phyloP scores from a whole-genome alignment of 2,329 filamentous ascomycete species.

The Epichloe typhina region DNA sequence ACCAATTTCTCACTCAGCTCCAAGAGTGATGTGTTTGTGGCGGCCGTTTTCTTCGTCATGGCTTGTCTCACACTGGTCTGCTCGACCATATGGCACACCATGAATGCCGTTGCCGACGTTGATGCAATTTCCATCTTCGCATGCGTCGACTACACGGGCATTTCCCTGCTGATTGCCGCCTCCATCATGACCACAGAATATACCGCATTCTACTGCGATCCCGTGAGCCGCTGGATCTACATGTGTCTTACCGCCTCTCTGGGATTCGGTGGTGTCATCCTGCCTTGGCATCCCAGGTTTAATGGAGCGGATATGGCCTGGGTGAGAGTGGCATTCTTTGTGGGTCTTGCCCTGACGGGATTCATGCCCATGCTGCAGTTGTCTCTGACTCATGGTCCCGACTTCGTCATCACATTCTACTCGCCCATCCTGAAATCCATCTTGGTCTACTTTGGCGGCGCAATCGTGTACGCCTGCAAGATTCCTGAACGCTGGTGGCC shows the following conservation, averaged over 20 bases:
- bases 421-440: constrained; percentile 71
- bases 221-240: constrained; percentile 72
- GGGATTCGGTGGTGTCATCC: constrained; percentile 73
- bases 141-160: constrained; percentile 96
- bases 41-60: constrained; percentile 89
- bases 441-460: constrained; percentile 72
- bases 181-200: constrained; percentile 98
- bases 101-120: constrained; percentile 91
- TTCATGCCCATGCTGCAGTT: constrained; percentile 84
- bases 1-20: constrained; percentile 77
- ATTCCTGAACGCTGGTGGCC: constrained; percentile 88
- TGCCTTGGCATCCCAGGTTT: constrained; percentile 94
- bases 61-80: constrained; percentile 91
- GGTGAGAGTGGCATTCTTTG: constrained; percentile 83
- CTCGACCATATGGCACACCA: constrained; percentile 95
- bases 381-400: constrained; percentile 59
- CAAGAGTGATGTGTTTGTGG: constrained; percentile 79
- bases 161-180: constrained; percentile 84
- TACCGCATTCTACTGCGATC: constrained; percentile 97
- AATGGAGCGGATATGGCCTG: constrained; percentile 88
- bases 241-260: constrained; percentile 70
- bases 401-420: constrained; percentile 82
- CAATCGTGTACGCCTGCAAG: constrained; percentile 79
- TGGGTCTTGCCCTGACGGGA: constrained; percentile 74
- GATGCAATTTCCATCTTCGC: constrained; percentile 86